Evolutionary conservation across 2,329 filamentous ascomycete genomes (phyloP).

Genomic region (Xylaria sp.): DNA sequence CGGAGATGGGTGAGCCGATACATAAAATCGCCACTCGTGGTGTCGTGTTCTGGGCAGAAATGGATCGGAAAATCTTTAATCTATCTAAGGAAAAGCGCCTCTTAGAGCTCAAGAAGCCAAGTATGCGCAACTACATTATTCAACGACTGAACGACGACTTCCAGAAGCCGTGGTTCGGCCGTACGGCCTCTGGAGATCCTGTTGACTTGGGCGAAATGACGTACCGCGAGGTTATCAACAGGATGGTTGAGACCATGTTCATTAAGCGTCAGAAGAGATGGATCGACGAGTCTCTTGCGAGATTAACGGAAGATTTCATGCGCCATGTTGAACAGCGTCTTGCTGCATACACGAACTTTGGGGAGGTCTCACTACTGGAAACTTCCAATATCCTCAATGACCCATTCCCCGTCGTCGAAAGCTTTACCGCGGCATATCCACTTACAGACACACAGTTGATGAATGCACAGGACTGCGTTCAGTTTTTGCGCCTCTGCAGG

Average conservation of each 20-base stretch:
- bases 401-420: slow-evolving; percentile 9
- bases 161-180: slow-evolving; percentile 52
- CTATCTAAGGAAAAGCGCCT: slow-evolving; percentile 40
- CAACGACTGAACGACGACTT: slow-evolving; percentile 50
- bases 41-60: slow-evolving; percentile 41
- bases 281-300: slow-evolving; percentile 41
- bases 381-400: slow-evolving; percentile 11
- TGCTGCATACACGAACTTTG: background rate
- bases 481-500: slow-evolving; percentile 38
- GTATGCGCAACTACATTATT: slow-evolving; percentile 45
- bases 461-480: slow-evolving; percentile 28
- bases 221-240: slow-evolving; percentile 47
- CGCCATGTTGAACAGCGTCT: slow-evolving; percentile 29
- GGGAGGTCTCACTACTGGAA: background rate
- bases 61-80: slow-evolving; percentile 39
- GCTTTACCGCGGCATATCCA: slow-evolving; percentile 14
- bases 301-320: slow-evolving; percentile 30
- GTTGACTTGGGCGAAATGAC: slow-evolving; percentile 53
- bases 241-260: slow-evolving; percentile 50
- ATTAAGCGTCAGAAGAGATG: slow-evolving; percentile 39
- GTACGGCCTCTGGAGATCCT: slow-evolving; percentile 44
- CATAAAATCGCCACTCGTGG: slow-evolving; percentile 44
- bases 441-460: slow-evolving; percentile 20
- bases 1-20: slow-evolving; percentile 44
- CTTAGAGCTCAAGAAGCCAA: slow-evolving; percentile 44